Evolutionary conservation across 2,329 filamentous ascomycete species (phyloP).

Genomic region (Aspergillus puulaauensis): DNA sequence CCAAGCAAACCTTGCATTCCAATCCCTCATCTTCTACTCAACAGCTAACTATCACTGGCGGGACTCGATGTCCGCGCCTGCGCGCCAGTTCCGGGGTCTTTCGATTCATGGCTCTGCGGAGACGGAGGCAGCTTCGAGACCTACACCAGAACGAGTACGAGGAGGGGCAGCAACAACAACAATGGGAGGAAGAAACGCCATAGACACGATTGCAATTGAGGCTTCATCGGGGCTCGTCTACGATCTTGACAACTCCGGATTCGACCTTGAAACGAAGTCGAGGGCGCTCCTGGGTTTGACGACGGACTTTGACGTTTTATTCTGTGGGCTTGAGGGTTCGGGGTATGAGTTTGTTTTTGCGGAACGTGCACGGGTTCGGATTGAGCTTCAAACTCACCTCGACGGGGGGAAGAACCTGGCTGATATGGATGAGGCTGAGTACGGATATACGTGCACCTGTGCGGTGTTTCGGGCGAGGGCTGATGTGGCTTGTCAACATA

Average conservation of each 20-base stretch:
- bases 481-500: conserved; percentile 40
- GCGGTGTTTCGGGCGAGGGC: conserved; percentile 30
- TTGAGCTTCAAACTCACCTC: conserved; percentile 16
- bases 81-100: conserved; percentile 38
- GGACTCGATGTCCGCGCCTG: conserved; percentile 39
- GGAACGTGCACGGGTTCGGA: conserved; percentile 35
- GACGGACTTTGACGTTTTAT: conserved; percentile 33
- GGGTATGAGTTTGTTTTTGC: conserved; percentile 40
- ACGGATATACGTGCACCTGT: conserved; percentile 36
- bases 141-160: conserved; percentile 20
- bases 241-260: conserved; percentile 25
- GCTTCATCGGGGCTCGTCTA: conserved; percentile 37
- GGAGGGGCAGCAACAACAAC: conserved; percentile 16
- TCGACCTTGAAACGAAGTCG: conserved; percentile 31
- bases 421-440: not conserved
- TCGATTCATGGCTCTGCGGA: conserved; percentile 38
- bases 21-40: not conserved
- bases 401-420: not conserved
- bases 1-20: not conserved
- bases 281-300: conserved; percentile 36
- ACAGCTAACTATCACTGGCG: conserved; percentile 10
- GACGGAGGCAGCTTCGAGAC: conserved; percentile 27
- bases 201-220: conserved; percentile 23
- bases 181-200: conserved; percentile 1
- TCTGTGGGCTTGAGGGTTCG: conserved; percentile 26